Conservation (phyloP, 2,329 filamentous ascomycete species). For the Xylaria sp. region DNA sequence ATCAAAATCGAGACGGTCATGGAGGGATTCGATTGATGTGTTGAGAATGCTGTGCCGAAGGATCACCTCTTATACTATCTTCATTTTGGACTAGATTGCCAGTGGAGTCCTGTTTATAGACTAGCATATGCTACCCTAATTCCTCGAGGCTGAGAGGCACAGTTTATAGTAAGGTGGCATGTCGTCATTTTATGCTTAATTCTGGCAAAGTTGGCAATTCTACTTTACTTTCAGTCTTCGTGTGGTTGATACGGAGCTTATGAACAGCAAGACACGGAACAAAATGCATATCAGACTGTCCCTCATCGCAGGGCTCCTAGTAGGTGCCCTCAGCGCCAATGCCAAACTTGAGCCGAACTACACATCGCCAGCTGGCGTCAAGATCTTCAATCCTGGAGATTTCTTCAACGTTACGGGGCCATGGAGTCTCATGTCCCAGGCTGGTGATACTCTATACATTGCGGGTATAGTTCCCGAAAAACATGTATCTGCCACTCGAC, state of each 20-base stretch:
- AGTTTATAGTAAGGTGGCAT: neutral
- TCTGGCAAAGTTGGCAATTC: neutral
- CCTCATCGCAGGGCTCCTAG: neutral
- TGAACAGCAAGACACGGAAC: neutral
- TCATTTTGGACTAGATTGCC: neutral
- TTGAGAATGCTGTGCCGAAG: too few species aligned
- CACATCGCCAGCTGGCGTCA: slow-evolving; percentile 45
- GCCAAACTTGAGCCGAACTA: slow-evolving; percentile 43
- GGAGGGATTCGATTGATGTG: too few species aligned
- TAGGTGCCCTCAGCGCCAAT: neutral
- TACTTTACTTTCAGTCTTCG: neutral
- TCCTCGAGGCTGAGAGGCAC: too few species aligned
- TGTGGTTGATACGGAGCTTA: too few species aligned
- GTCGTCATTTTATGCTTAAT: neutral
- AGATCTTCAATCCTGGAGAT: slow-evolving; percentile 45
- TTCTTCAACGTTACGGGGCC: slow-evolving; percentile 46
- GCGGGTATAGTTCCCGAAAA: slow-evolving; percentile 36
- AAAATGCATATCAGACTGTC: neutral
- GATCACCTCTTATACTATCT: neutral
- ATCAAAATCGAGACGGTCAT: too few species aligned
- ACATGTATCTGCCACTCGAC: too few species aligned
- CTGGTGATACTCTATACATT: slow-evolving; percentile 48
- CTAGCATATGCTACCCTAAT: neutral
- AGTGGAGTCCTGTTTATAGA: neutral
- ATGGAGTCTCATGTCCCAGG: slow-evolving; percentile 48